Evolutionary conservation across 139 green algal species (phyloP).

Genomic region (Chlorella sp.): DNA sequence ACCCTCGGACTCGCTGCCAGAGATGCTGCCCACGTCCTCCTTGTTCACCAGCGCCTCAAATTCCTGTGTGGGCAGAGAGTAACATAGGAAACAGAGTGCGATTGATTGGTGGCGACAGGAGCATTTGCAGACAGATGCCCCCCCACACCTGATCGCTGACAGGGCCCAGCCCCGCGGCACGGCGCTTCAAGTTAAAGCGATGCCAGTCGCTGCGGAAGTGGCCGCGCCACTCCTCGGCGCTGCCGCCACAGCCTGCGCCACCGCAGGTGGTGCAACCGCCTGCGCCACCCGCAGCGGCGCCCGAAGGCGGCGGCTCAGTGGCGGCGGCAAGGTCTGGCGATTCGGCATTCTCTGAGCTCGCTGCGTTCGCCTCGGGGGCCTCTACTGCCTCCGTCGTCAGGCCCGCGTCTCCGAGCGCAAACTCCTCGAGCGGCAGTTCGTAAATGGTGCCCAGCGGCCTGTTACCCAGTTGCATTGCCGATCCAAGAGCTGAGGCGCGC

Average conservation of each 20-base stretch:
- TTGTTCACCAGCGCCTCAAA: conserved; percentile 62
- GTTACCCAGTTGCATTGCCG: too few species aligned
- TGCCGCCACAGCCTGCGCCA: conserved; percentile 32
- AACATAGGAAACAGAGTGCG: too few species aligned
- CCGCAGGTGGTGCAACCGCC: conserved; percentile 70
- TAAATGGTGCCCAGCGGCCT: conserved; percentile 19
- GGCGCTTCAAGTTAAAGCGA: conserved; percentile 80
- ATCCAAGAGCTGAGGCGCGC: too few species aligned
- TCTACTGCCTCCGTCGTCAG: background rate
- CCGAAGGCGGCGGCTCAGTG: background rate
- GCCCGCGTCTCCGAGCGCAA: background rate
- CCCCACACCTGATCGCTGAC: too few species aligned
- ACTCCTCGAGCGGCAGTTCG: conserved; percentile 10
- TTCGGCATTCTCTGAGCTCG: background rate
- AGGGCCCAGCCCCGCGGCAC: conserved; percentile 39
- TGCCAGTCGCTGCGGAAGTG: conserved; percentile 95
- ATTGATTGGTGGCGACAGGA: too few species aligned
- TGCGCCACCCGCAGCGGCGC: conserved; percentile 17
- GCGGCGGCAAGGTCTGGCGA: background rate
- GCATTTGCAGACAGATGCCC: too few species aligned
- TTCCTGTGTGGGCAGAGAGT: too few species aligned
- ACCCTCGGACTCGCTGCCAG: conserved; percentile 30
- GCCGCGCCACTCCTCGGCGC: conserved; percentile 64
- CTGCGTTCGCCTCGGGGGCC: background rate
- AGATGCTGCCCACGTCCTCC: conserved; percentile 50